These are phyloP conservation scores for Taiozyma sp. DNA, from an alignment of 1,139 yeast genomes.

Conservation along the genomic window DNA sequence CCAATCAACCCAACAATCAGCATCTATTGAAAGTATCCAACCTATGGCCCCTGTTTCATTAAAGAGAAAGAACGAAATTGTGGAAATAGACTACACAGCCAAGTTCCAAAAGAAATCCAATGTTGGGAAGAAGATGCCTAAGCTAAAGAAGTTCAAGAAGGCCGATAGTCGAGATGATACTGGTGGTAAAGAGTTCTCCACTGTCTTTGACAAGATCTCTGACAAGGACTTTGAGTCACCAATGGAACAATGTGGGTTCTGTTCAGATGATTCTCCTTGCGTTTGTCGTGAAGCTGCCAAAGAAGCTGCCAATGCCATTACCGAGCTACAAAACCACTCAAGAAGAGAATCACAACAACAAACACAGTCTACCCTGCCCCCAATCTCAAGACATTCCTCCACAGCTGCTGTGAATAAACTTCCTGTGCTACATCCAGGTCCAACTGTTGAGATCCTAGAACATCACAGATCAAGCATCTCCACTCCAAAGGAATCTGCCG, in stretches of 20 bases:
- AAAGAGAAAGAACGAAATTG: conserved; percentile 29
- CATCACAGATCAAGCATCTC: conserved; percentile 19
- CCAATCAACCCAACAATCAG: background rate
- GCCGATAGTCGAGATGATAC: conserved; percentile 8
- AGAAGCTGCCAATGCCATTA: conserved; percentile 33
- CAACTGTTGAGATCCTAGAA: conserved; percentile 41
- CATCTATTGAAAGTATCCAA: conserved; percentile 33
- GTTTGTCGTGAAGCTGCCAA: conserved; percentile 82
- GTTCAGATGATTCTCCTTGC: conserved; percentile 89
- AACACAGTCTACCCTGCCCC: conserved; percentile 18
- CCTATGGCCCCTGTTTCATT: conserved; percentile 62
- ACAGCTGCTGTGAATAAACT: conserved; percentile 25
- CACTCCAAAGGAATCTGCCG: conserved; percentile 16
- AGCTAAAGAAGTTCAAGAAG: conserved; percentile 17
- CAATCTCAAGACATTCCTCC: conserved; percentile 23
- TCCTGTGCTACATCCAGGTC: conserved; percentile 65
- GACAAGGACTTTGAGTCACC: conserved; percentile 36
- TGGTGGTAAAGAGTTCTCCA: conserved; percentile 19
- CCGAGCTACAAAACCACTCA: conserved; percentile 21
- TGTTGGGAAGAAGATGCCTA: conserved; percentile 20
- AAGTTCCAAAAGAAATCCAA: conserved; percentile 30
- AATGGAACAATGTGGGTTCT: conserved; percentile 84
- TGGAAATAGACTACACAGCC: conserved; percentile 51
- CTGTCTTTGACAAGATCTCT: conserved; percentile 27
- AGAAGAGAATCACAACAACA: conserved; percentile 15